phyloP scores from a whole-genome alignment of 177 flowering plant genomes.

The Viscum album region DNA sequence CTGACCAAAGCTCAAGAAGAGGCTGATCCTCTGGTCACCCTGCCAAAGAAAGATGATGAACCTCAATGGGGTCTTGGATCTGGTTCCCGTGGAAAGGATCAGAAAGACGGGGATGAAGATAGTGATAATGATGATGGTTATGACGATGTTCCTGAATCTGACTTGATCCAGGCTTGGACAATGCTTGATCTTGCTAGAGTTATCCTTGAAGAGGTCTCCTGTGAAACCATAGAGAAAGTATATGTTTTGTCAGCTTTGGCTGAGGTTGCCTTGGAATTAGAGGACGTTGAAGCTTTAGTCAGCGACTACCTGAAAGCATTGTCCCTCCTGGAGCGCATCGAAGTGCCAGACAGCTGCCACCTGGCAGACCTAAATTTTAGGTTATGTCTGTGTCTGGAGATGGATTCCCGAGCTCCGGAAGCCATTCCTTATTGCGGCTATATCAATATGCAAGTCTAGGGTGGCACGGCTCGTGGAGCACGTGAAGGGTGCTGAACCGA shows the following conservation, averaged over 20 bases:
- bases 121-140: conserved; percentile 48
- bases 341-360: conserved; percentile 75
- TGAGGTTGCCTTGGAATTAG: conserved; percentile 65
- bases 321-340: conserved; percentile 59
- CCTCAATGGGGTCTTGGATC: conserved; percentile 28
- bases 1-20: conserved; percentile 90
- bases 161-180: conserved; percentile 93
- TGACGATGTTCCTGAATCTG: conserved; percentile 85
- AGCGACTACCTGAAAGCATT: conserved; percentile 79
- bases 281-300: conserved; percentile 88
- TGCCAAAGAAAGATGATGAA: conserved; percentile 56
- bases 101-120: conserved; percentile 43
- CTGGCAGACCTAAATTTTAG: conserved; percentile 87
- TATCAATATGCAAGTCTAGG: conserved; percentile 63
- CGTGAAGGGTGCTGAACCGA: conserved; percentile 21
- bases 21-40: conserved; percentile 63
- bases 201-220: conserved; percentile 61
- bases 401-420: conserved; percentile 61
- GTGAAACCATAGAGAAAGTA: conserved; percentile 74
- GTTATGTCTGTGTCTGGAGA: conserved; percentile 72
- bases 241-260: conserved; percentile 80
- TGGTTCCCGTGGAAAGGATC: conserved; percentile 25
- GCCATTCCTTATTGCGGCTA: conserved; percentile 80
- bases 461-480: conserved; percentile 45
- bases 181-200: conserved; percentile 94